Evolutionary conservation across 768 basidiomycete genomes (phyloP).

Genomic region (Leccinum pellstonianum): DNA sequence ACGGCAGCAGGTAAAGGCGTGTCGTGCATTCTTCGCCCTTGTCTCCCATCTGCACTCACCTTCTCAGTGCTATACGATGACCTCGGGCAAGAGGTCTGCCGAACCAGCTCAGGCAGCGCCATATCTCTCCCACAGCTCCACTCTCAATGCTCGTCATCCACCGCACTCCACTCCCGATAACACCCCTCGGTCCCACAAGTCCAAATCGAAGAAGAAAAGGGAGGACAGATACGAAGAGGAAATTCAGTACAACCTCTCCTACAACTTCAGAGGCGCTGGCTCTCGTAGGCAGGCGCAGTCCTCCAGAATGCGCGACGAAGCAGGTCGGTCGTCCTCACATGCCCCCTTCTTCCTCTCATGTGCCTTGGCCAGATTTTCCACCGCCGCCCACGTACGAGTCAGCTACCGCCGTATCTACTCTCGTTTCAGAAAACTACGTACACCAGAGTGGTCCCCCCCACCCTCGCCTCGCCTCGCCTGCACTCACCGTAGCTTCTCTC

Average conservation of each 20-base stretch:
- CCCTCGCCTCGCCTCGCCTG: conserved; percentile 25
- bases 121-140: conserved; percentile 56
- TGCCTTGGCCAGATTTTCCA: conserved; percentile 53
- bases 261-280: conserved; percentile 31
- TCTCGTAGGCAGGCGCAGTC: conserved; percentile 28
- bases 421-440: conserved; percentile 42
- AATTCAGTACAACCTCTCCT: conserved; percentile 33
- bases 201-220: conserved; percentile 45
- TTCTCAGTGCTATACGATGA: conserved; percentile 36
- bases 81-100: conserved; percentile 34
- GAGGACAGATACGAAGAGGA: conserved; percentile 45
- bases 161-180: conserved; percentile 49
- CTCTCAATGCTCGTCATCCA: conserved; percentile 52
- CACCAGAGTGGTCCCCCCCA: conserved; percentile 27
- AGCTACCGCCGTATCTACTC: conserved; percentile 42
- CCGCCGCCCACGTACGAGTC: conserved; percentile 76
- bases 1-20: conserved; percentile 37
- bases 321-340: conserved; percentile 26
- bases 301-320: conserved; percentile 30
- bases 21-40: conserved; percentile 38
- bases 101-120: conserved; percentile 33
- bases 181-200: conserved; percentile 39
- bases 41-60: conserved; percentile 36
- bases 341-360: neutral
- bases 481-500: conserved; percentile 26